Conservation (phyloP, 176 grass and related monocot genomes). For the Zea luxurians region DNA sequence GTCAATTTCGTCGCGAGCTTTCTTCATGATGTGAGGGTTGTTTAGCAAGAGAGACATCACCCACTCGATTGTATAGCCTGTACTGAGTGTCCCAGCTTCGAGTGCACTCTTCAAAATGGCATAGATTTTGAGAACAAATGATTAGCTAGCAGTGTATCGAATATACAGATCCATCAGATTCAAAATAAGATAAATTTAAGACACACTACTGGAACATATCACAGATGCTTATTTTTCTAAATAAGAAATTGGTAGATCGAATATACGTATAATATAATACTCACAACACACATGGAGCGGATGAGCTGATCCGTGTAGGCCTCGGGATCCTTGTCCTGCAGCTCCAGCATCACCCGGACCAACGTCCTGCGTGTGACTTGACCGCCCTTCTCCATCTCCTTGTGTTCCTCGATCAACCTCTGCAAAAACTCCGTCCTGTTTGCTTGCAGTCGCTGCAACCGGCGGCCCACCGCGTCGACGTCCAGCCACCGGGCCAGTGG, state of each 20-base stretch:
- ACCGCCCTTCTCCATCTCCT: background rate
- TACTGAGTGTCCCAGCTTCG: background rate
- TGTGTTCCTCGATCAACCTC: constrained; percentile 11
- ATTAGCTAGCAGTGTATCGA: too few relatives aligned
- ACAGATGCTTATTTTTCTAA: too few relatives aligned
- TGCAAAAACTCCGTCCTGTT: constrained; percentile 28
- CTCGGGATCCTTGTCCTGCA: constrained; percentile 14
- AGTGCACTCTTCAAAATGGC: background rate
- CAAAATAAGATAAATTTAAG: too few relatives aligned
- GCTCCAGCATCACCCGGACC: constrained; percentile 8
- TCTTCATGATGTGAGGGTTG: background rate
- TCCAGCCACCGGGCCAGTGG: constrained; percentile 27
- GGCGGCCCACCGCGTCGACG: background rate
- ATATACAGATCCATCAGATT: too few relatives aligned
- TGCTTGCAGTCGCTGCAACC: background rate
- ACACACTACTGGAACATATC: too few relatives aligned
- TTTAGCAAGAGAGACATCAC: background rate
- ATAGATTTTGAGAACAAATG: too few relatives aligned
- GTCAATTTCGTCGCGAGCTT: background rate
- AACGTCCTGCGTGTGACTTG: background rate
- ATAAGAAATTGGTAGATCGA: too few relatives aligned
- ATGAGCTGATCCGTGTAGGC: constrained; percentile 34
- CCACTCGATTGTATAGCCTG: background rate
- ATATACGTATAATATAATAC: background rate
- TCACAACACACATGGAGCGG: constrained; percentile 32